phyloP scores from a whole-genome alignment of 2,329 filamentous ascomycete genomes.

The Uncinocarpus reesii region DNA sequence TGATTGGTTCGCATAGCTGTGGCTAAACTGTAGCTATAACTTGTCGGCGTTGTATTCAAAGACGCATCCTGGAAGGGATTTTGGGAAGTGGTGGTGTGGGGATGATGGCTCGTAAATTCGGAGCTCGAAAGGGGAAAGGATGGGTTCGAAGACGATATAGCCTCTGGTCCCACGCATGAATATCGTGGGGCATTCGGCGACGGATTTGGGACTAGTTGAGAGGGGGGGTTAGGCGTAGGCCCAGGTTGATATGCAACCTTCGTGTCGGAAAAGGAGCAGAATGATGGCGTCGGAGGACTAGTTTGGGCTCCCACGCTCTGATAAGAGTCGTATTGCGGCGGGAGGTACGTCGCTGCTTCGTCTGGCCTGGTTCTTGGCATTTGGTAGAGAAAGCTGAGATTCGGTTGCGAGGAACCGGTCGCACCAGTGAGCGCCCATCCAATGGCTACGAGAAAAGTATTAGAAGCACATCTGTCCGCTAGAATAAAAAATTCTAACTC shows the following conservation, averaged over 20 bases:
- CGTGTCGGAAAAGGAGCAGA: not conserved
- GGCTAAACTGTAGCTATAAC: not conserved
- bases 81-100: not conserved
- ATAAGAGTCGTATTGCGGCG: not conserved
- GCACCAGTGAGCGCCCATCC: conserved; percentile 83
- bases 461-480: conserved; percentile 30
- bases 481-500: not conserved
- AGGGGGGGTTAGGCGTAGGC: not conserved
- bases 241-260: not conserved
- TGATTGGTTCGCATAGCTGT: not conserved
- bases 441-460: conserved; percentile 43
- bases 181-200: not conserved
- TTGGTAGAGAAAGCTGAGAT: conserved; percentile 70
- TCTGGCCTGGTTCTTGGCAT: conserved; percentile 36
- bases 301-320: not conserved
- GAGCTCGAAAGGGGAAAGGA: not conserved
- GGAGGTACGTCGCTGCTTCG: not conserved
- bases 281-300: not conserved
- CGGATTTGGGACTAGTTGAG: not conserved
- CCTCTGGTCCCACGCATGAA: not conserved
- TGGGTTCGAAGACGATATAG: not conserved
- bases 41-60: not conserved
- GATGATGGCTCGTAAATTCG: conserved; percentile 15
- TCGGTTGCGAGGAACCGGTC: conserved; percentile 74
- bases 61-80: not conserved